A percentile compares a stretch with the other conserved stretches of the same genome.
Conservation (phyloP, 116 monocot species). For the Posidonia oceanica region DNA sequence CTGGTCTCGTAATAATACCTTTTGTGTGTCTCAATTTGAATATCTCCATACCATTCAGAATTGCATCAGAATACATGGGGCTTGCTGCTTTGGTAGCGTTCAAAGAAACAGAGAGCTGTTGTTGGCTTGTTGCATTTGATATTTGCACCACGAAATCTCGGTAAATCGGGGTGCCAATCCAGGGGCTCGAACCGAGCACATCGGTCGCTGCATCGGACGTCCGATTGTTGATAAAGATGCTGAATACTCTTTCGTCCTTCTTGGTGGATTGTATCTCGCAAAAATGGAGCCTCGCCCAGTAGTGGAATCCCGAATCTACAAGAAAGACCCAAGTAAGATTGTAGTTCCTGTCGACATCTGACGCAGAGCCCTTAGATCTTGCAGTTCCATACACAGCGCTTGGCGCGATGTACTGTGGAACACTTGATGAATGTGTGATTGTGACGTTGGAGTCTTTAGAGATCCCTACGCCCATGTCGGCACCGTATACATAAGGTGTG, state of each 20-base stretch:
- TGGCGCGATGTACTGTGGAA: too few species aligned
- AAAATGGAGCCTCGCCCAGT: neutral
- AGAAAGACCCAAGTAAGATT: neutral
- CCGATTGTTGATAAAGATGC: neutral
- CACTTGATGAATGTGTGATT: too few species aligned
- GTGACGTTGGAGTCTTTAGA: too few species aligned
- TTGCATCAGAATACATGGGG: neutral
- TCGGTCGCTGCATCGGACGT: neutral
- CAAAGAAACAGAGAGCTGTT: neutral
- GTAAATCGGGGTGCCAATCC: neutral
- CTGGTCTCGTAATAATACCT: neutral
- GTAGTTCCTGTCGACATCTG: neutral
- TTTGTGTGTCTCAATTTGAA: neutral
- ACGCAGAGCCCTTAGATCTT: too few species aligned
- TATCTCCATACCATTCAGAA: conserved; percentile 6
- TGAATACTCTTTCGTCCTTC: neutral
- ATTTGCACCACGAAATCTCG: neutral
- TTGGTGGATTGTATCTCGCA: neutral
- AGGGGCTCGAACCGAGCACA: neutral
- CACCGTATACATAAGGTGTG: too few species aligned
- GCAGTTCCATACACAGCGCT: too few species aligned
- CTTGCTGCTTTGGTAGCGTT: neutral
- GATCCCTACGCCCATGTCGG: too few species aligned
- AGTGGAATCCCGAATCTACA: neutral
- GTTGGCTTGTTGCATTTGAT: neutral